These are phyloP conservation scores for Penicillium hordei DNA, from an alignment of 2,329 filamentous ascomycete species.

Conservation along the genomic window DNA sequence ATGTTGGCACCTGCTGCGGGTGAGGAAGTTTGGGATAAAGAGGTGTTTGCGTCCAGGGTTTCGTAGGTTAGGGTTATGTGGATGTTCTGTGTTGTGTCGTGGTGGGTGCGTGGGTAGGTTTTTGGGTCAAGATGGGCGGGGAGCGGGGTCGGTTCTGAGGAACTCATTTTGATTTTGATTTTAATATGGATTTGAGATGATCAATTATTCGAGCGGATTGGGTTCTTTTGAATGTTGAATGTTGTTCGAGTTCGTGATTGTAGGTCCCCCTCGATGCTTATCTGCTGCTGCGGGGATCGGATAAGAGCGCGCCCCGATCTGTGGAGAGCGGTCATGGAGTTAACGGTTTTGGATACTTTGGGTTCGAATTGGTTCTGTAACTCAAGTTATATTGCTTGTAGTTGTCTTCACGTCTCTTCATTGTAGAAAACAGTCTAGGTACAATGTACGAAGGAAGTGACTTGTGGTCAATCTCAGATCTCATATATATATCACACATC, in stretches of 20 bases:
- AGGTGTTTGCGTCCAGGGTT: constrained; percentile 37
- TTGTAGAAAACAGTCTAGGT: background rate
- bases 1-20: constrained; percentile 47
- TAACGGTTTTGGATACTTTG: background rate
- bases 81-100: constrained; percentile 36
- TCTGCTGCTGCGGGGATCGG: constrained; percentile 26
- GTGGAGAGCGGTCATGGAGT: constrained; percentile 14
- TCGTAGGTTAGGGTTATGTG: constrained; percentile 45
- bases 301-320: constrained; percentile 15
- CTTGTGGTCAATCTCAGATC: background rate
- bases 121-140: constrained; percentile 39
- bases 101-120: constrained; percentile 42
- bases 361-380: background rate
- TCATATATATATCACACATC: constrained; percentile 8
- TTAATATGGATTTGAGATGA: background rate
- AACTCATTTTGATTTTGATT: constrained; percentile 11
- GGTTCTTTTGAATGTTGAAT: background rate
- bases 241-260: background rate
- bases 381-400: background rate
- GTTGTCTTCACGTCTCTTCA: background rate
- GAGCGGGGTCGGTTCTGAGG: constrained; percentile 8
- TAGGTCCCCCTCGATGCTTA: constrained; percentile 12
- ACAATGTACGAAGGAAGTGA: background rate
- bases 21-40: constrained; percentile 41
- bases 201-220: background rate